Conservation (phyloP, 768 basidiomycete species). For the Lactarius trivialis region DNA sequence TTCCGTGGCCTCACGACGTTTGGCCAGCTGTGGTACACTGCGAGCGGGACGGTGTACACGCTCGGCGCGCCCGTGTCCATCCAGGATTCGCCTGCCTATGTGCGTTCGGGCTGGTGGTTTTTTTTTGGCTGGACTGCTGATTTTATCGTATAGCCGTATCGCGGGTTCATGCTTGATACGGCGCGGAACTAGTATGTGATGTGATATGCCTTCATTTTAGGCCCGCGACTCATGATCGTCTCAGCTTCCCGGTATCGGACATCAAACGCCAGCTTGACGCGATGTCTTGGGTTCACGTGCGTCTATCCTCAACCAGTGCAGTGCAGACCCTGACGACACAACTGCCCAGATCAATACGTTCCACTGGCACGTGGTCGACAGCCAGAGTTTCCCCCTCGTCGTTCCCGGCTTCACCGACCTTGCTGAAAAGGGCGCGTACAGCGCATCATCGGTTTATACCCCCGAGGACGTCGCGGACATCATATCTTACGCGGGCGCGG, state of each 20-base stretch:
- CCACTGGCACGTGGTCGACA: slow-evolving; percentile 46
- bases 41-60: slow-evolving; percentile 32
- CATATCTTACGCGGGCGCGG: slow-evolving; percentile 39
- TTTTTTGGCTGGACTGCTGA: background rate
- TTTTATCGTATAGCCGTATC: slow-evolving; percentile 46
- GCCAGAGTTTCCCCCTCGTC: slow-evolving; percentile 45
- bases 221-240: background rate
- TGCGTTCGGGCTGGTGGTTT: slow-evolving; percentile 27
- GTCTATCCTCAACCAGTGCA: background rate
- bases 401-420: slow-evolving; percentile 35
- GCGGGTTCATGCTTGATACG: slow-evolving; percentile 78
- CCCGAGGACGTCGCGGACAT: slow-evolving; percentile 35
- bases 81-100: slow-evolving; percentile 43
- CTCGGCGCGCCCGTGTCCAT: slow-evolving; percentile 38
- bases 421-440: slow-evolving; percentile 40
- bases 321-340: background rate
- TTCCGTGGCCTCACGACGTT: slow-evolving; percentile 52
- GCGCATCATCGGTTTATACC: slow-evolving; percentile 31
- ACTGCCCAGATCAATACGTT: slow-evolving; percentile 38
- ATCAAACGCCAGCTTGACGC: slow-evolving; percentile 14
- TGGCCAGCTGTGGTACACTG: slow-evolving; percentile 45
- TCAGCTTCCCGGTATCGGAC: slow-evolving; percentile 3
- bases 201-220: background rate
- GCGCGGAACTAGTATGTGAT: slow-evolving; percentile 52
- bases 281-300: slow-evolving; percentile 22